These are phyloP conservation scores for Penicillium crustosum DNA, from an alignment of 2,329 filamentous ascomycete species.

Conservation along the genomic window DNA sequence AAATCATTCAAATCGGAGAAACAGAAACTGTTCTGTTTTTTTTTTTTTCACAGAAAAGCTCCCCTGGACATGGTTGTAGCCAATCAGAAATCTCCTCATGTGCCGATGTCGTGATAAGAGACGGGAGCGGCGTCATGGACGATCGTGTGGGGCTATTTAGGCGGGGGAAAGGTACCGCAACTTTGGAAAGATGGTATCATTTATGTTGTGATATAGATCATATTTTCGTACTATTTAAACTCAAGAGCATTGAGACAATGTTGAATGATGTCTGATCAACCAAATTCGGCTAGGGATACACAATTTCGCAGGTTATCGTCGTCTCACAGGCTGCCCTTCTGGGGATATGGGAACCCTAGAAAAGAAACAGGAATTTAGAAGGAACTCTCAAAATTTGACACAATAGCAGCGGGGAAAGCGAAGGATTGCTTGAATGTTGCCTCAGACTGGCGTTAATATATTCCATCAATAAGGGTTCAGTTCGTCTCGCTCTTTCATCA, in stretches of 20 bases:
- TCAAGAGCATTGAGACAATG: not conserved
- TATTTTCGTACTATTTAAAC: not conserved
- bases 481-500: not conserved
- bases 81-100: constrained; percentile 14
- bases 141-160: not conserved
- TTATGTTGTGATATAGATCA: not conserved
- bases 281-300: not conserved
- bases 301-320: not conserved
- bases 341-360: not conserved
- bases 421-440: not conserved
- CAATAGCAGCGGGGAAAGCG: not conserved
- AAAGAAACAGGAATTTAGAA: not conserved
- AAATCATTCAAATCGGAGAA: not conserved
- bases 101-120: constrained; percentile 28
- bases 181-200: not conserved
- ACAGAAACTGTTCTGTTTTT: not conserved
- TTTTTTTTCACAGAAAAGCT: not conserved
- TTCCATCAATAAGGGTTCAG: not conserved
- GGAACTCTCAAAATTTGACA: not conserved
- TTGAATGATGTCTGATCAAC: not conserved
- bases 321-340: not conserved
- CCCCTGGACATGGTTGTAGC: not conserved
- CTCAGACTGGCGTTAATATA: not conserved
- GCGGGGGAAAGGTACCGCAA: not conserved
- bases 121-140: constrained; percentile 3